A percentile compares a stretch with the other conserved stretches of the same genome.
These are phyloP conservation scores for Aspergillus sclerotioniger DNA, from an alignment of 495 filamentous ascomycete genomes.

Conservation along the genomic window DNA sequence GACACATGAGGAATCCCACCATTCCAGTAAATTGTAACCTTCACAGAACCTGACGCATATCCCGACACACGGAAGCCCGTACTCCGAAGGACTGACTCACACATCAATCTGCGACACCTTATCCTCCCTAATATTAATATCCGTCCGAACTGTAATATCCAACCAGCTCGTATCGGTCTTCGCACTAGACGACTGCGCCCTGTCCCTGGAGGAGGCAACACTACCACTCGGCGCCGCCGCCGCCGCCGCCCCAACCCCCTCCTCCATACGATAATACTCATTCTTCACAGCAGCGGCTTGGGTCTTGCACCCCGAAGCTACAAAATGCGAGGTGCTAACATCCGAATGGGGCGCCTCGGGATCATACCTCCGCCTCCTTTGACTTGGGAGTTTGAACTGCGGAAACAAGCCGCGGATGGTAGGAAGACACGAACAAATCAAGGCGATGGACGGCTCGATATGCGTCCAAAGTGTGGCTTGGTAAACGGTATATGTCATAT, in stretches of 20 bases:
- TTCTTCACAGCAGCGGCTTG: slow-evolving; percentile 22
- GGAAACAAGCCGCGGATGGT: slow-evolving; percentile 55
- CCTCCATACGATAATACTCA: slow-evolving; percentile 35
- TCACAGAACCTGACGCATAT: too few species aligned
- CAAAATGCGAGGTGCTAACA: slow-evolving; percentile 27
- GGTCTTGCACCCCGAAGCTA: slow-evolving; percentile 25
- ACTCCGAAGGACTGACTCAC: too few species aligned
- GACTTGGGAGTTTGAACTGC: slow-evolving; percentile 27
- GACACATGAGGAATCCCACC: not conserved
- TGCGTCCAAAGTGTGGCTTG: slow-evolving; percentile 57
- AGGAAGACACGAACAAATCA: slow-evolving; percentile 57
- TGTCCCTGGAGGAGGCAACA: not conserved
- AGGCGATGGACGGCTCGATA: slow-evolving; percentile 54
- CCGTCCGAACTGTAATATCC: slow-evolving; percentile 32
- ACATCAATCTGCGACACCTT: too few species aligned
- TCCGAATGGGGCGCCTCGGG: too few species aligned
- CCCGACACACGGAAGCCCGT: too few species aligned
- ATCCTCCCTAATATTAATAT: slow-evolving; percentile 20
- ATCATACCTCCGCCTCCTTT: too few species aligned
- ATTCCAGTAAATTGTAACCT: too few species aligned
- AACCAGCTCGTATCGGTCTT: not conserved
- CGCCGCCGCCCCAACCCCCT: slow-evolving; percentile 2
- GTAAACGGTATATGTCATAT: slow-evolving; percentile 48
- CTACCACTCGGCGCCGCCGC: too few species aligned
- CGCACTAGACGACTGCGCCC: not conserved